Percentiles rank a stretch among this genome's conserved stretches.
phyloP scores from a whole-genome alignment of 139 green algal species.

The Mychonastes homosphaera region DNA sequence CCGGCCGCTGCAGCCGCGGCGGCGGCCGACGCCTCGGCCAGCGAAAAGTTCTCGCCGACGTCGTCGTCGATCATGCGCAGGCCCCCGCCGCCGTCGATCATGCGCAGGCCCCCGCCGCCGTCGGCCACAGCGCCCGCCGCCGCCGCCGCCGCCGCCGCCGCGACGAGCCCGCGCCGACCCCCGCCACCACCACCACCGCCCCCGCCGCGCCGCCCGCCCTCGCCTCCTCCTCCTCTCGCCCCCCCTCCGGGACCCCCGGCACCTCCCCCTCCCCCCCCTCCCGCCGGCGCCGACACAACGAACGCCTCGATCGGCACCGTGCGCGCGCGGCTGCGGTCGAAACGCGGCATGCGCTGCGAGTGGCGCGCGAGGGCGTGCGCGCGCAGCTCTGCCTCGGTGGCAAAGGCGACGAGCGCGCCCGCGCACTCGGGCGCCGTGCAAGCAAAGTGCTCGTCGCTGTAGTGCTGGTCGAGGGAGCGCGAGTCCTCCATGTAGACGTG shows the following conservation, averaged over 20 bases:
- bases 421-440: slow-evolving; percentile 52
- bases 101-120: background rate
- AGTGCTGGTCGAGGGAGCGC: slow-evolving; percentile 11
- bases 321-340: slow-evolving; percentile 31
- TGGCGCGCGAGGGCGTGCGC: slow-evolving; percentile 18
- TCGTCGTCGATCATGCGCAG: slow-evolving; percentile 58
- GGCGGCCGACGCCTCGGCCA: background rate
- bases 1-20: slow-evolving; percentile 2
- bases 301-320: slow-evolving; percentile 42
- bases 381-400: background rate
- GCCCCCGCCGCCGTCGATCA: slow-evolving; percentile 30
- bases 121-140: background rate
- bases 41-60: slow-evolving; percentile 16
- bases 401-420: background rate
- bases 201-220: background rate
- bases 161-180: too few relatives aligned
- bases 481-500: slow-evolving; percentile 23
- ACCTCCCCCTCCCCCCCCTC: too few relatives aligned
- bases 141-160: slow-evolving; percentile 4
- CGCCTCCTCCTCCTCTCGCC: background rate
- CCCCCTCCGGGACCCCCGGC: background rate
- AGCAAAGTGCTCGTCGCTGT: slow-evolving; percentile 27
- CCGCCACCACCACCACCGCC: background rate
- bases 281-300: too few relatives aligned
- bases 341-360: slow-evolving; percentile 43